Conservation (phyloP, 306 rosid genomes). For the Quercus berberidifolia region DNA sequence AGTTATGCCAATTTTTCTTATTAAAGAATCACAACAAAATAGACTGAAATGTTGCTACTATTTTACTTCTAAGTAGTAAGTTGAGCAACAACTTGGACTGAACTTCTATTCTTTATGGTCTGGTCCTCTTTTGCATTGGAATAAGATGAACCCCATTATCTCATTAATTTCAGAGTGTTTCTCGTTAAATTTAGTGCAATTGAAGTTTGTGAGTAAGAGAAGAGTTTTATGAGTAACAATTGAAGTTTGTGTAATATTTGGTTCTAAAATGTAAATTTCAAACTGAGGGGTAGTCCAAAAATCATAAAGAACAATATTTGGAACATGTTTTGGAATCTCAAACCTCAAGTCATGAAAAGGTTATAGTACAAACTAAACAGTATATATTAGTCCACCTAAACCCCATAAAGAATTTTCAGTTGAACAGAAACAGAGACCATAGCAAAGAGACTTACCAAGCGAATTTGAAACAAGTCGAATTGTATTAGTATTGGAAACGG, state of each 20-base stretch:
- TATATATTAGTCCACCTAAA: background rate
- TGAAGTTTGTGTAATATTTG: background rate
- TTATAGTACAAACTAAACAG: background rate
- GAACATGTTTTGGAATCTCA: too few species aligned
- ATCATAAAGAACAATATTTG: background rate
- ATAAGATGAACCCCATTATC: too few species aligned
- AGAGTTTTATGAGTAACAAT: background rate
- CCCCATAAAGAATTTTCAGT: background rate
- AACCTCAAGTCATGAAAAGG: too few species aligned
- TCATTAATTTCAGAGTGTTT: too few species aligned
- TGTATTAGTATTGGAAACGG: constrained; percentile 19
- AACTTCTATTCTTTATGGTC: too few species aligned
- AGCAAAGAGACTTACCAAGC: constrained; percentile 43
- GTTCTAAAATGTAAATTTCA: background rate
- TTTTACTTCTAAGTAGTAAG: too few species aligned
- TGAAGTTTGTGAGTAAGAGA: background rate
- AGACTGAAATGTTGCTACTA: too few species aligned
- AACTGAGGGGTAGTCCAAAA: background rate
- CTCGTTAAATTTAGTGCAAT: too few species aligned
- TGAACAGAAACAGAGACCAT: background rate
- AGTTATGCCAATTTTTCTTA: too few species aligned
- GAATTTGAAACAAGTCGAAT: constrained; percentile 26
- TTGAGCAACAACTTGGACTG: too few species aligned
- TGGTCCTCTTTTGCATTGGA: too few species aligned
- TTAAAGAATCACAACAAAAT: too few species aligned